Evolutionary conservation across 179 eudicot genomes (phyloP).

Genomic region (Gypsophila paniculata): DNA sequence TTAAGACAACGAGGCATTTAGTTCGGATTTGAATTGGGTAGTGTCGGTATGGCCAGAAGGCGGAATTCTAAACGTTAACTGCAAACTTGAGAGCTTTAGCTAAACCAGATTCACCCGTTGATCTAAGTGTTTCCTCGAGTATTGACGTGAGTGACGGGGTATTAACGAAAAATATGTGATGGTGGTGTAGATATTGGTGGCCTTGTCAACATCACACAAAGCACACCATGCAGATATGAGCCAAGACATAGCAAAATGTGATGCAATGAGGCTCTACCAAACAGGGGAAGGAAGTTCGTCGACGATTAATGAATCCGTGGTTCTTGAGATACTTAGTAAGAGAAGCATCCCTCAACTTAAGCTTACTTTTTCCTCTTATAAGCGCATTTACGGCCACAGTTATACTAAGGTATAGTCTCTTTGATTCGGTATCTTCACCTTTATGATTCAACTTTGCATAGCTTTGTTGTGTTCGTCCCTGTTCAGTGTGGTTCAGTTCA

Average conservation of each 20-base stretch:
- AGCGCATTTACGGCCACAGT: slow-evolving; percentile 65
- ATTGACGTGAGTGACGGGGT: background rate
- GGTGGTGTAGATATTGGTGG: slow-evolving; percentile 55
- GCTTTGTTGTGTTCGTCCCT: background rate
- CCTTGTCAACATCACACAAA: slow-evolving; percentile 71
- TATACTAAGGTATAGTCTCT: slow-evolving; percentile 44
- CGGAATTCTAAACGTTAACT: too few species aligned
- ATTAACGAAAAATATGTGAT: too few species aligned
- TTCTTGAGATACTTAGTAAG: slow-evolving; percentile 65
- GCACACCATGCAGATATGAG: slow-evolving; percentile 59
- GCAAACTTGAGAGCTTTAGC: too few species aligned
- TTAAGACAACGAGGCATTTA: too few species aligned
- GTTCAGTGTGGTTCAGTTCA: too few species aligned
- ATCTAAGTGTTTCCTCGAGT: background rate
- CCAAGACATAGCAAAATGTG: slow-evolving; percentile 67
- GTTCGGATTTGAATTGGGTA: too few species aligned
- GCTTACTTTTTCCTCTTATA: slow-evolving; percentile 53
- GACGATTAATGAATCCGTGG: slow-evolving; percentile 55
- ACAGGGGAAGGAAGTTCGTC: slow-evolving; percentile 58
- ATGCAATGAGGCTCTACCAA: slow-evolving; percentile 61
- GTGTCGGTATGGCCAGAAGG: too few species aligned
- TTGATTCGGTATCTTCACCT: background rate
- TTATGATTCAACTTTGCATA: background rate
- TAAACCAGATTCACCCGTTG: background rate
- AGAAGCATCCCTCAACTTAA: slow-evolving; percentile 68